Evolutionary conservation across 345 rosid species (phyloP).

Genomic region (Eucalyptus cloeziana): DNA sequence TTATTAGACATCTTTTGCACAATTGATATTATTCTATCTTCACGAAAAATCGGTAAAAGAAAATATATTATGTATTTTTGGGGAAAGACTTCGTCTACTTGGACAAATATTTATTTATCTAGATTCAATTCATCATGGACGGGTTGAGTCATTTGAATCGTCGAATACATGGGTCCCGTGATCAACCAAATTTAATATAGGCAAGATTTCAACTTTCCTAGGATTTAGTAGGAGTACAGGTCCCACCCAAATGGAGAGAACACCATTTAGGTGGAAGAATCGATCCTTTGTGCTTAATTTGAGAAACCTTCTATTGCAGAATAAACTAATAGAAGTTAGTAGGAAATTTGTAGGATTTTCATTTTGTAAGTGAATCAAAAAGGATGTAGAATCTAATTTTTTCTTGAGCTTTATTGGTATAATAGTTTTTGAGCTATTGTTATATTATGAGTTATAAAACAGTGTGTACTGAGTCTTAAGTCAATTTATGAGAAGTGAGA

Average conservation of each 20-base stretch:
- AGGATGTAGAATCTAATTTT: not conserved
- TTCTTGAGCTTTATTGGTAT: not conserved
- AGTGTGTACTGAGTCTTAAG: not conserved
- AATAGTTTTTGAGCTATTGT: accelerated
- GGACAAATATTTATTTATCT: not conserved
- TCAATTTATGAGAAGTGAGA: not conserved
- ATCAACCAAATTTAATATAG: not conserved
- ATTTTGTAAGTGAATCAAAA: not conserved
- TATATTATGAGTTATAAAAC: no score
- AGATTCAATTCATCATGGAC: not conserved
- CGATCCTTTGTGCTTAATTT: not conserved
- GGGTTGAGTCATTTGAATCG: not conserved
- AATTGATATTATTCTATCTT: not conserved
- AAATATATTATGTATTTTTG: not conserved
- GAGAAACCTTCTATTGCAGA: not conserved
- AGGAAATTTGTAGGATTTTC: not conserved
- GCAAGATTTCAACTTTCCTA: not conserved
- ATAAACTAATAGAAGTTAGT: not conserved
- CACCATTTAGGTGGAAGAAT: not conserved
- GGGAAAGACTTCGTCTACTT: not conserved
- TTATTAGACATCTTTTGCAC: not conserved
- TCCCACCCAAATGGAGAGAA: not conserved
- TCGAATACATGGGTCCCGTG: not conserved
- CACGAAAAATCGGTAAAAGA: not conserved
- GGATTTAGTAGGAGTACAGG: not conserved